Evolutionary conservation across 257 asterid species (phyloP).

Genomic region (Lycium barbarum): DNA sequence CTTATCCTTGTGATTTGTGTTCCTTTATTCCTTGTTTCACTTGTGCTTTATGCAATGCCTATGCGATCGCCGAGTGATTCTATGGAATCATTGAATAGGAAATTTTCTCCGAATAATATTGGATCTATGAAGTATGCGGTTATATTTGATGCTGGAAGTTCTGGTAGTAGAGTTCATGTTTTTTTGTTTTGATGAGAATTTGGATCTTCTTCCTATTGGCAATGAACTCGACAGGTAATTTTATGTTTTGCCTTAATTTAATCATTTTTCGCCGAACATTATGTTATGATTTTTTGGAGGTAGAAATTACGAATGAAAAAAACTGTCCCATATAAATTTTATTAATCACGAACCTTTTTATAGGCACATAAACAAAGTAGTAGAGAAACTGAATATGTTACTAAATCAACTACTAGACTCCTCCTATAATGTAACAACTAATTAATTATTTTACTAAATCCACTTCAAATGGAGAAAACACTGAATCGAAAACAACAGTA

Average conservation of each 20-base stretch:
- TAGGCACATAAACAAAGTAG: too few relatives aligned
- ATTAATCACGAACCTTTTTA: too few relatives aligned
- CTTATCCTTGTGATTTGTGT: constrained; percentile 64
- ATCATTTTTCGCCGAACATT: not conserved
- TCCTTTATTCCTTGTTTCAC: constrained; percentile 50
- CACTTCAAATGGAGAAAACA: too few relatives aligned
- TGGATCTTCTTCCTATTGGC: constrained; percentile 42
- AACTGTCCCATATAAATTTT: too few relatives aligned
- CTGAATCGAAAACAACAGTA: too few relatives aligned
- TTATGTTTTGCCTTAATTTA: not conserved
- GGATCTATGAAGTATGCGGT: constrained; percentile 40
- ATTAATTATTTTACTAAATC: too few relatives aligned
- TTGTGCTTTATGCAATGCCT: not conserved
- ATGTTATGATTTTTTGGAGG: too few relatives aligned
- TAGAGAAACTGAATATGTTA: too few relatives aligned
- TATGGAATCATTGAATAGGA: constrained; percentile 30
- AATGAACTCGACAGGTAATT: constrained; percentile 39
- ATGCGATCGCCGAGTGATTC: too few relatives aligned
- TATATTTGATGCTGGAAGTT: constrained; percentile 51
- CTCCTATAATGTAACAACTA: too few relatives aligned
- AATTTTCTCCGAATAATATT: constrained; percentile 37
- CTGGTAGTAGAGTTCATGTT: constrained; percentile 51
- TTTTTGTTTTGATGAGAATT: constrained; percentile 38
- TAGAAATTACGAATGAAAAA: too few relatives aligned
- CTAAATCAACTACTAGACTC: too few relatives aligned